Evolutionary conservation across 164 flowering plant genomes (phyloP), one percentile per base, ranked within the genome.

Genomic region (Brasenia schreberi): DNA sequence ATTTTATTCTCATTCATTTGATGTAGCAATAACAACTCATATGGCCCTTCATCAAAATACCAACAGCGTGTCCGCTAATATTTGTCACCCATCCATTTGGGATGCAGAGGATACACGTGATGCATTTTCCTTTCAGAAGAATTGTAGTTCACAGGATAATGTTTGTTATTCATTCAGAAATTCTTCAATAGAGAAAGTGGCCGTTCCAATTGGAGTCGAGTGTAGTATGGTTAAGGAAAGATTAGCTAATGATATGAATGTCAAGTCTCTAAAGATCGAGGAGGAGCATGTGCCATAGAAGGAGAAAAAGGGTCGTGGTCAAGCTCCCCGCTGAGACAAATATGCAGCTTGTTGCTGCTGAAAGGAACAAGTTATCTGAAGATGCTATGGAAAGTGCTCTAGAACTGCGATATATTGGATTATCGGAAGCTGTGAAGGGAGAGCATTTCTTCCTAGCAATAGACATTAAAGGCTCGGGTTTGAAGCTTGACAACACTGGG

Each of bases 1-100:
- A 23, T 88, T 88, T 71, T 82, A 80, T 68, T 85, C 90, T 68
- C 96, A 92, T 74, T 95, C 99, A 9, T 92, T 95, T 72, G 99
- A 95, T 81, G 97, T 92, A 66, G 95, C 96, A 33, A 87, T 94
- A 73, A 97, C 97, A 78, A 93, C 95, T 64, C 99, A 89, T 77
- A 74, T 89, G 56, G 76, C 76, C 62, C 78, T 71, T 71, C 83
- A 81, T 67, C 83, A 77, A 65, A 77, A 76, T 44, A 80, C 64
- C 71, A 69, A 62, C 18, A 74, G 66, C 61, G 64, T 72, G 66
- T 67, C 85, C 19, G 73, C 71, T 60, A 68, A 76, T 60, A 68
- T 74, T 42, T 72, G 84, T 45, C 79, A 80, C 76, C 69, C 74
- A 68, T 89, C 96, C 59, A 87, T 95, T 43, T 95, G 87, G 96